phyloP scores from a whole-genome alignment of 345 rosid genomes.

The Toxicodendron radicans region DNA sequence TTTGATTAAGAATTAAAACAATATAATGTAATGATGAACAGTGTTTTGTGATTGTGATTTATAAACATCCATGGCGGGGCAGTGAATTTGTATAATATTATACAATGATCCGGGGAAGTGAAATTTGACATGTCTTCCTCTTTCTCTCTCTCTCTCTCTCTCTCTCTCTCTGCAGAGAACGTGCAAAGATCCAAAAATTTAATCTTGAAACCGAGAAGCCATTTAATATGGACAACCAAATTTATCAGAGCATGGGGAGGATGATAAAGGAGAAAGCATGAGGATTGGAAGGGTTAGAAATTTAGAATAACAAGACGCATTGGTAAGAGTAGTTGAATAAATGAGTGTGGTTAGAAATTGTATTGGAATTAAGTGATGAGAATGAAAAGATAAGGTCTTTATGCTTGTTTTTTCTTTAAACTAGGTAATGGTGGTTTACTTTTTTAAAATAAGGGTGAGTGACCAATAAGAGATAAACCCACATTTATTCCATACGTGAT shows the following conservation, averaged over 20 bases:
- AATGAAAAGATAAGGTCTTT: conserved; percentile 20
- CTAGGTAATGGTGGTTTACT: neutral
- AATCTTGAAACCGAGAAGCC: neutral
- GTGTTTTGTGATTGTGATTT: neutral
- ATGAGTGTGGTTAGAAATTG: conserved; percentile 23
- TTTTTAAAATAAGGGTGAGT: conserved; percentile 14
- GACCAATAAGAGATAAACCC: conserved; percentile 22
- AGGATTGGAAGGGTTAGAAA: conserved; percentile 21
- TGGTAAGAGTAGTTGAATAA: conserved; percentile 39
- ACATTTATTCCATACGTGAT: conserved; percentile 35
- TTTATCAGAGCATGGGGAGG: conserved; percentile 14
- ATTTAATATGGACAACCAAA: conserved; percentile 22
- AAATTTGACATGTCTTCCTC: too few relatives aligned
- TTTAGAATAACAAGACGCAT: conserved; percentile 51
- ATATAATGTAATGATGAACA: neutral
- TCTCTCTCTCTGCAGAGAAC: too few relatives aligned
- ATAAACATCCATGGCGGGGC: neutral
- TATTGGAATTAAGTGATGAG: conserved; percentile 7
- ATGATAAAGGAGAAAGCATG: conserved; percentile 2
- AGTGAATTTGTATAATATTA: neutral
- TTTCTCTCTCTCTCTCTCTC: too few relatives aligned
- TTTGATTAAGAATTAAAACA: neutral
- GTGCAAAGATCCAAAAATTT: neutral
- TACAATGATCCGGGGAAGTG: neutral
- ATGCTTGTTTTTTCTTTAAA: neutral